phyloP scores from a whole-genome alignment of 495 filamentous ascomycete species.

The Aspergillus carlsbadensis region DNA sequence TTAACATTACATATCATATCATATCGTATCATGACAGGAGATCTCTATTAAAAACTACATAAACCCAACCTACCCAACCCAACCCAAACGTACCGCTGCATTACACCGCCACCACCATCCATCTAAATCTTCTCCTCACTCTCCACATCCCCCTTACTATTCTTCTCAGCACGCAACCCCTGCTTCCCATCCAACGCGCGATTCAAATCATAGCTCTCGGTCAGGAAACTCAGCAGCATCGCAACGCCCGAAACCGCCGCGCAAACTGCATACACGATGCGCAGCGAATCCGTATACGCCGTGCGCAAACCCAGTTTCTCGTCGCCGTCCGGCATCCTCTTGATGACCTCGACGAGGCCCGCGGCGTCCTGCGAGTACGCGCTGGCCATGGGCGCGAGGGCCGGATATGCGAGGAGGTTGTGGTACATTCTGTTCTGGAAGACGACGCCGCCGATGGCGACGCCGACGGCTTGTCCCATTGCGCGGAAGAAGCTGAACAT shows the following conservation, averaged over 20 bases:
- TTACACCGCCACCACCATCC: too few relatives aligned
- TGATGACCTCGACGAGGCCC: constrained; percentile 57
- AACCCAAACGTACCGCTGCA: too few relatives aligned
- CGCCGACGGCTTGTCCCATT: constrained; percentile 53
- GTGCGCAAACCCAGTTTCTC: constrained; percentile 45
- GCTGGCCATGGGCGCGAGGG: constrained; percentile 44
- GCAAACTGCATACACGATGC: constrained; percentile 55
- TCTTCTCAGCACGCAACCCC: constrained; percentile 27
- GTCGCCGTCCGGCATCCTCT: constrained; percentile 45
- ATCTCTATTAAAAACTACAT: too few relatives aligned
- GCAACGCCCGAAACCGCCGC: constrained; percentile 54
- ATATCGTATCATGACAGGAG: too few relatives aligned
- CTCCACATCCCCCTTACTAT: constrained; percentile 2
- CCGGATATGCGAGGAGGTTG: constrained; percentile 43
- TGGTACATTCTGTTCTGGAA: constrained; percentile 60
- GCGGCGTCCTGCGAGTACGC: constrained; percentile 59
- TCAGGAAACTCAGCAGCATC: constrained; percentile 49
- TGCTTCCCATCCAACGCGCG: constrained; percentile 48
- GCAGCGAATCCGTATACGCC: constrained; percentile 56
- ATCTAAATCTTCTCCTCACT: too few relatives aligned
- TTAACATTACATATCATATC: too few relatives aligned
- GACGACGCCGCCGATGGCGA: constrained; percentile 56
- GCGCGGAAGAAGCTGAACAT: constrained; percentile 58
- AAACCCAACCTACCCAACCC: too few relatives aligned
- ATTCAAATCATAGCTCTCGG: constrained; percentile 53